A percentile compares a stretch with the other conserved stretches of the same genome.
Conservation (phyloP, 2,329 filamentous ascomycete species). For the Bipolaris victoriae region DNA sequence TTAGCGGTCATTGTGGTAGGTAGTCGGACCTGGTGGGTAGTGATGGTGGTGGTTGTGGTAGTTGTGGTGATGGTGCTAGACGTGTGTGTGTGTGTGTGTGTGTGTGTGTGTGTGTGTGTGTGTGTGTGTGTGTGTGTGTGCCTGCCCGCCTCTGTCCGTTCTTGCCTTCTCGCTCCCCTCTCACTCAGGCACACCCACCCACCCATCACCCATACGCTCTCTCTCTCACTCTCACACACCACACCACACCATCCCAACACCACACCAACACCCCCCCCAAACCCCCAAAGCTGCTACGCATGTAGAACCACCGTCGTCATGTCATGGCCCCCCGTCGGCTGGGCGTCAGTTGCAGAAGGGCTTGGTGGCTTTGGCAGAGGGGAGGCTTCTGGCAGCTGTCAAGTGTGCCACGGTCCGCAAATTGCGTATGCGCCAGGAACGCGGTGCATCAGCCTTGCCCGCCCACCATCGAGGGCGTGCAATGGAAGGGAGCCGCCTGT, state of each 20-base stretch:
- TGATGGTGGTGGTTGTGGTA: background rate
- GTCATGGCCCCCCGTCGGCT: slow-evolving; percentile 21
- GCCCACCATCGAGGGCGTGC: slow-evolving; percentile 29
- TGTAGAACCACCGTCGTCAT: slow-evolving; percentile 30
- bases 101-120: no score
- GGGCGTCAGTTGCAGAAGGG: no score
- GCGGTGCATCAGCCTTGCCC: slow-evolving; percentile 48
- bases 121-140: slow-evolving; percentile 22
- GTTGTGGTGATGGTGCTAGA: slow-evolving; percentile 7
- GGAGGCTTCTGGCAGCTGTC: slow-evolving; percentile 39
- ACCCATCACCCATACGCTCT: background rate
- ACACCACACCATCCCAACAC: slow-evolving; percentile 23
- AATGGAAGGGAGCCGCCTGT: slow-evolving; percentile 41
- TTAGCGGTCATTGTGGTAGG: background rate
- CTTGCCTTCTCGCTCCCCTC: background rate
- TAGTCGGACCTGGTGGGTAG: slow-evolving; percentile 22
- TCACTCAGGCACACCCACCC: background rate
- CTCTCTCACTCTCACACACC: slow-evolving; percentile 8
- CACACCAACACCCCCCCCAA: slow-evolving; percentile 21
- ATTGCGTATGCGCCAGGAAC: slow-evolving; percentile 54
- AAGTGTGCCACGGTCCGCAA: slow-evolving; percentile 46
- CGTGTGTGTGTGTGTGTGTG: no score
- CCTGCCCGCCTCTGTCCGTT: no score
- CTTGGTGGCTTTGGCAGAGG: slow-evolving; percentile 31
- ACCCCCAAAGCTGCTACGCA: no score